Conservation (phyloP, 202 grass and related monocot genomes). For the Zizania palustris region DNA sequence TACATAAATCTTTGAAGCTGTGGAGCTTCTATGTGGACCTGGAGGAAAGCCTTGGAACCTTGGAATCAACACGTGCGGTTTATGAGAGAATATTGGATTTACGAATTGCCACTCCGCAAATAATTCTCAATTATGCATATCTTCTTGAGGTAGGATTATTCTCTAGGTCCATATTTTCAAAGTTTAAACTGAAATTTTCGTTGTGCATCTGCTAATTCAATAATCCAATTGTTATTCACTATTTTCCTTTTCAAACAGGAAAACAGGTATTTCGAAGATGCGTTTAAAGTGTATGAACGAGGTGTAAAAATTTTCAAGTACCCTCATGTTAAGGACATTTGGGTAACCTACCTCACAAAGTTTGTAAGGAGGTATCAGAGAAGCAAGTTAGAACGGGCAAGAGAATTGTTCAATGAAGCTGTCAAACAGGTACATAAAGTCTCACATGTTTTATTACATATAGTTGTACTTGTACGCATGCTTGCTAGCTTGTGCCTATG, state of each 20-base stretch:
- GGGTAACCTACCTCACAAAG: conserved; percentile 95
- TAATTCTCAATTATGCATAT: conserved; percentile 94
- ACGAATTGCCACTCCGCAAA: conserved; percentile 93
- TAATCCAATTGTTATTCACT: conserved; percentile 10
- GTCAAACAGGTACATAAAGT: conserved; percentile 65
- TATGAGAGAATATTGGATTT: conserved; percentile 98
- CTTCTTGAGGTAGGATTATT: conserved; percentile 78
- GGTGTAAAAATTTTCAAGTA: conserved; percentile 99
- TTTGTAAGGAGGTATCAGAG: conserved; percentile 88
- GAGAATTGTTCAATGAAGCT: conserved; percentile 91
- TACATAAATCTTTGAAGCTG: conserved; percentile 88
- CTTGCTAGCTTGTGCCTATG: background rate
- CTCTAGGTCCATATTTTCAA: background rate
- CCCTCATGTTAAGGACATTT: conserved; percentile 93
- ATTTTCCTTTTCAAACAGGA: conserved; percentile 55
- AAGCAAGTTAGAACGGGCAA: conserved; percentile 85
- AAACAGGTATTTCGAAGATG: conserved; percentile 96
- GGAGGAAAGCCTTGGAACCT: conserved; percentile 86
- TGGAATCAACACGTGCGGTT: conserved; percentile 85
- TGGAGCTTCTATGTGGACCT: conserved; percentile 99
- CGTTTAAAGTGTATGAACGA: conserved; percentile 98
- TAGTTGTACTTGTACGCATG: background rate
- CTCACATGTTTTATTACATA: conserved; percentile 9
- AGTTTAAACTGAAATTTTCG: conserved; percentile 13
- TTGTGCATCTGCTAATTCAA: conserved; percentile 35